These are phyloP conservation scores for Dichotomocladium elegans DNA, from an alignment of 371 early-diverging fungal species.

Conservation along the genomic window DNA sequence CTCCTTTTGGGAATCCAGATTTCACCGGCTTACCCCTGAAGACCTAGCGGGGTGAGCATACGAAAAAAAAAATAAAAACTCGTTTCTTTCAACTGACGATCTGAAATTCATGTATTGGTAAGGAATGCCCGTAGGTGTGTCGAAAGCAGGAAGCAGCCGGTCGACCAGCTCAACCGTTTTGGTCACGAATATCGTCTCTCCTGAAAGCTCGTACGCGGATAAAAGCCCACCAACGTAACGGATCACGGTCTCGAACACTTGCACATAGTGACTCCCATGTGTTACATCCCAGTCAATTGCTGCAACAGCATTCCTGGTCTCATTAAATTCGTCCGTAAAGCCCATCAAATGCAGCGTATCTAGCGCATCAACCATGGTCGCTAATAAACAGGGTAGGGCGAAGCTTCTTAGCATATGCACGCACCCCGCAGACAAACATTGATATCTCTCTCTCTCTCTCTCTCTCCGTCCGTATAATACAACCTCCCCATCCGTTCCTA, in stretches of 20 bases:
- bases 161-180: constrained; percentile 27
- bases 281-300: constrained; percentile 15
- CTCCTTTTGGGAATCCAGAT: too few relatives aligned
- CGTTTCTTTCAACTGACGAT: too few relatives aligned
- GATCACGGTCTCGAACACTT: constrained; percentile 65
- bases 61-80: too few relatives aligned
- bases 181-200: constrained; percentile 6
- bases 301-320: constrained; percentile 48
- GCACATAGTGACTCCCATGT: constrained; percentile 14
- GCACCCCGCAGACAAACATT: too few relatives aligned
- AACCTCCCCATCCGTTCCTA: too few relatives aligned
- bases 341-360: constrained; percentile 85
- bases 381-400: too few relatives aligned
- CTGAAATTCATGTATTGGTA: constrained; percentile 64
- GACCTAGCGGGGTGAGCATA: too few relatives aligned
- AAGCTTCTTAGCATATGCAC: too few relatives aligned
- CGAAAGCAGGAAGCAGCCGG: constrained; percentile 34
- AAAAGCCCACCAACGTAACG: constrained; percentile 62
- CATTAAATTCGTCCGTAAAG: constrained; percentile 61
- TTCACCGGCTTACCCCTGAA: too few relatives aligned
- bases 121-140: constrained; percentile 63
- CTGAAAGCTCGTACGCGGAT: constrained; percentile 38
- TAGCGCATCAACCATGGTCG: constrained; percentile 78
- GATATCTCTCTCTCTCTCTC: too few relatives aligned
- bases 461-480: too few relatives aligned